These are phyloP conservation scores for Boletus smithii DNA, from an alignment of 1,284 basidiomycete genomes.

Conservation along the genomic window DNA sequence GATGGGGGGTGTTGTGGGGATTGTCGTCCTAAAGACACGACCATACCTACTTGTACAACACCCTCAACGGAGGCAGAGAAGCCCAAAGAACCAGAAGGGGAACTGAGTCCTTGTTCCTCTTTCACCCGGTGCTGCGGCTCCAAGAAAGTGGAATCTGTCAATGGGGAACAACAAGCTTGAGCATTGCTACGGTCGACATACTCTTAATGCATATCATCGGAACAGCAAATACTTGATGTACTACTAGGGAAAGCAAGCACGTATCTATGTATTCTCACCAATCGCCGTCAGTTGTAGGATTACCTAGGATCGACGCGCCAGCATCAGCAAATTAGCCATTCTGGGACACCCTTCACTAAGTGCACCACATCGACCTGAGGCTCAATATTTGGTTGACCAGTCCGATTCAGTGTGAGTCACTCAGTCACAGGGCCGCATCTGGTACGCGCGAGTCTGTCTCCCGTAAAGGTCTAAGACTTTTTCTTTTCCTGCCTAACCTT, in stretches of 20 bases:
- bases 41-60: background rate
- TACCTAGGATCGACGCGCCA: too few relatives aligned
- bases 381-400: too few relatives aligned
- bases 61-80: background rate
- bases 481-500: too few relatives aligned
- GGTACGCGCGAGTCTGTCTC: too few relatives aligned
- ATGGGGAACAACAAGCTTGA: background rate
- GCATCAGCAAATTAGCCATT: too few relatives aligned
- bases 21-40: conserved; percentile 1
- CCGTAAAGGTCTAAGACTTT: too few relatives aligned
- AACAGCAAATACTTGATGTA: background rate
- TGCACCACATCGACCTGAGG: too few relatives aligned
- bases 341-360: too few relatives aligned
- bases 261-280: background rate
- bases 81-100: background rate
- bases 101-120: background rate
- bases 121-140: background rate
- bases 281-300: background rate
- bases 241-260: background rate
- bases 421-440: too few relatives aligned
- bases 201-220: background rate
- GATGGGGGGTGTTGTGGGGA: conserved; percentile 39
- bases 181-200: background rate
- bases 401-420: too few relatives aligned
- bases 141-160: background rate